Base-by-base conservation (phyloP, 805 yeast species). In the Wickerhamomyces hampshirensis region DNA sequence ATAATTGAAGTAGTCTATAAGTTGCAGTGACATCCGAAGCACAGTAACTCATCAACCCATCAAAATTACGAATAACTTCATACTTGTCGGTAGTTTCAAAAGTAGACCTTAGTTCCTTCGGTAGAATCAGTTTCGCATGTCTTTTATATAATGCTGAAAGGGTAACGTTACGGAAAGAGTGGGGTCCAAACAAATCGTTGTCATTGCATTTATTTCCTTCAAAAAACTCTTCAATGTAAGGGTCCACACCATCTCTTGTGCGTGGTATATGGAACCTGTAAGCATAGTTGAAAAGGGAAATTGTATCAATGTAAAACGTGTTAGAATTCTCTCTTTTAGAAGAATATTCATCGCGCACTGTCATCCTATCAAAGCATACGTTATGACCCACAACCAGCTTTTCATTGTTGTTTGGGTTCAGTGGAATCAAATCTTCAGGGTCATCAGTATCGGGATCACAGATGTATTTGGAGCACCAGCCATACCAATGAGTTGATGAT, bases 391-490 rank as follows among this genome's bases (percentile, higher is more conserved):
- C 68, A 2, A 89, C 66, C 5, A 88, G 59, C 44, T 77, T 79
- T 4, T 68, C 63, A 1, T 43, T 48, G 12, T 51, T 46, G 9
- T 46, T 30, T 0, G 76, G 64, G 40, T 84, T 77, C 53, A 88
- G 54, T 0, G 96, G 95, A 1, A 89, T 75, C 35, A 91, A 61
- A 44, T 84, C 89, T 23, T 76, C 68, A 13, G 41, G 34, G 18
- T 38, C 40, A n/a, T 19, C n/a, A 30, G 72, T 75, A 5, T 69
- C 71, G 30, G 71, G 74, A 4, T 69, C 72, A 3, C 80, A 66
- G 18, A 89, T 58, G 59, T 71, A 80, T 0, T 96, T 96, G 0
- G 95, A 86, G 13, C 86, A 79, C 98, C 98, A 89, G 1, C 81
- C 78, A 53, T 88, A 89, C 94, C 96, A 86, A 0, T 95, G 94